These are phyloP conservation scores for Aspergillus transmontanensis DNA, from an alignment of 2,329 filamentous ascomycete genomes.

Conservation along the genomic window DNA sequence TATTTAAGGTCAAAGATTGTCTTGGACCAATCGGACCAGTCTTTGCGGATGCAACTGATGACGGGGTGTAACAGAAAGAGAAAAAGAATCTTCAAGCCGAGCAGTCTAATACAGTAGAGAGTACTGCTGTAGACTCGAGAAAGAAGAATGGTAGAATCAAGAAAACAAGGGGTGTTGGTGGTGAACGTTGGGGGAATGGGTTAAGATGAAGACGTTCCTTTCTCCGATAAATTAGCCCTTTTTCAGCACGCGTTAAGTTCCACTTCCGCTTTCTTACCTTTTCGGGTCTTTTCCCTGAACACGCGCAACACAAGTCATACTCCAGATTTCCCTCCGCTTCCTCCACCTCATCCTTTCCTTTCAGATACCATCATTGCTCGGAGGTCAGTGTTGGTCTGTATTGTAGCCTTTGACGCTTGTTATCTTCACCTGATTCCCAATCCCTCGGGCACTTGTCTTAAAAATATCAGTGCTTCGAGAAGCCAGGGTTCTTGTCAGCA, in stretches of 20 bases:
- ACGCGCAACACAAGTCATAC: constrained; percentile 6
- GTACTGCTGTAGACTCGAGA: neutral
- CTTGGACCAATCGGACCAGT: neutral
- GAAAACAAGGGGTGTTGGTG: constrained; percentile 4
- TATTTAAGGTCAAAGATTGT: neutral
- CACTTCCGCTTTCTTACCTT: constrained; percentile 12
- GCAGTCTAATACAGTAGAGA: neutral
- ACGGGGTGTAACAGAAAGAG: neutral
- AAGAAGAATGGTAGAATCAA: neutral
- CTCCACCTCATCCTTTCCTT: neutral
- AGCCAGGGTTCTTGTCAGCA: neutral
- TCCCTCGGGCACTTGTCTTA: neutral
- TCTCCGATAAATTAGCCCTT: constrained; percentile 5
- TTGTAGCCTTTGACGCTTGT: neutral
- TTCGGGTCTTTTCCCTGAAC: constrained; percentile 4
- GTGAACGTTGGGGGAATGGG: constrained; percentile 5
- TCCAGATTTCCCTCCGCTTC: neutral
- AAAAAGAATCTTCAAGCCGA: neutral
- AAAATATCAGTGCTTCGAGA: neutral
- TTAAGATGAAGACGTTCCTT: neutral
- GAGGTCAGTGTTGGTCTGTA: neutral
- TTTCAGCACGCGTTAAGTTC: constrained; percentile 12
- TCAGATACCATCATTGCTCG: neutral
- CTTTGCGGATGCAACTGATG: neutral
- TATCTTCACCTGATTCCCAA: neutral